phyloP scores from a whole-genome alignment of 371 early-diverging fungal genomes.

The Rhizopus delemar region DNA sequence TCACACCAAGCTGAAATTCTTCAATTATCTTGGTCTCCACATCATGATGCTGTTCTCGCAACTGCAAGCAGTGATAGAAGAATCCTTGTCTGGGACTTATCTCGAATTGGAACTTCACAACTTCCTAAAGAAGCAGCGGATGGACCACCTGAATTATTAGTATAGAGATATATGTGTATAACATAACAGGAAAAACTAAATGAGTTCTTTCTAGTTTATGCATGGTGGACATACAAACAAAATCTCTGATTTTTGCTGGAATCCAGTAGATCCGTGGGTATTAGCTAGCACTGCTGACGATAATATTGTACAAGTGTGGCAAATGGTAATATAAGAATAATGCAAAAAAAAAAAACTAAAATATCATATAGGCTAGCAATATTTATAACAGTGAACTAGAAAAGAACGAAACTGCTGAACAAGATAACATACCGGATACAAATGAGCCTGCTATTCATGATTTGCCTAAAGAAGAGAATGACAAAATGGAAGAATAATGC shows the following conservation, averaged over 20 bases:
- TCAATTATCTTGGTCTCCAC: conserved; percentile 97
- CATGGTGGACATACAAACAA: conserved; percentile 99
- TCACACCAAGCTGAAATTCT: conserved; percentile 92
- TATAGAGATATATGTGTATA: conserved; percentile 26
- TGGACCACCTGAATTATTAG: conserved; percentile 97
- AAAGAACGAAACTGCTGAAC: too few species aligned
- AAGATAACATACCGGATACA: too few species aligned
- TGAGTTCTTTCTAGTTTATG: conserved; percentile 71
- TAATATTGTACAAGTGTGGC: conserved; percentile 98
- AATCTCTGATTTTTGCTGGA: conserved; percentile 97
- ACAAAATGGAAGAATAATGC: background rate
- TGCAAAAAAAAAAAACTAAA: background rate
- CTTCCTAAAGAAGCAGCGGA: conserved; percentile 93
- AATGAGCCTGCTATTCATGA: background rate
- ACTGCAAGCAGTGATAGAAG: conserved; percentile 92
- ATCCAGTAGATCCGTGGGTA: conserved; percentile 96
- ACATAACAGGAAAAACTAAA: background rate
- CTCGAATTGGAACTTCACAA: conserved; percentile 88
- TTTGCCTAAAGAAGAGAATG: background rate
- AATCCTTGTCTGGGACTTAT: conserved; percentile 96
- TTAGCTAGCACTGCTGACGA: conserved; percentile 95
- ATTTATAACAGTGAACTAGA: conserved; percentile 16
- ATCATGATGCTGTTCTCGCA: conserved; percentile 89
- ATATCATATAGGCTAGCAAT: conserved; percentile 15
- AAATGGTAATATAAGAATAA: conserved; percentile 71